These are phyloP conservation scores for Pseudogymnoascus sp. DNA, from an alignment of 2,329 filamentous ascomycete species.

Conservation along the genomic window DNA sequence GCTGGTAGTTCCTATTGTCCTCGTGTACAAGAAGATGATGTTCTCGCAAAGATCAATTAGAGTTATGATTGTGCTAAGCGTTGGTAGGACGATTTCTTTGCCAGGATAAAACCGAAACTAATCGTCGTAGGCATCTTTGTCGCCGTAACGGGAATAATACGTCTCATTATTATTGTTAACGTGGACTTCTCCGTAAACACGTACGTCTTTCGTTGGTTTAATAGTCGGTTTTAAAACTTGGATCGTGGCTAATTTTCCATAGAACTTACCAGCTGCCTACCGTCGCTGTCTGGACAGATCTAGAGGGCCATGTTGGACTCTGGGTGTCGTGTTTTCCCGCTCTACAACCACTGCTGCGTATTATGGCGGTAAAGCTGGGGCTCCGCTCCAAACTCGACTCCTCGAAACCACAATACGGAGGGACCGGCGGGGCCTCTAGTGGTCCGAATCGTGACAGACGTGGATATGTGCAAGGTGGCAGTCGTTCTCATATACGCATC, in stretches of 20 bases:
- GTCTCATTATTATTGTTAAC: constrained; percentile 32
- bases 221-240: background rate
- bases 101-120: constrained; percentile 2
- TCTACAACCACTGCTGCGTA: constrained; percentile 34
- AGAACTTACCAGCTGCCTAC: constrained; percentile 33
- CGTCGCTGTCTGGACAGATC: constrained; percentile 35
- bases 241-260: background rate
- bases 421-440: background rate
- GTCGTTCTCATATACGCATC: background rate
- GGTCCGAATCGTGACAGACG: background rate
- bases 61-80: constrained; percentile 32
- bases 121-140: constrained; percentile 29
- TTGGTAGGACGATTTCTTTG: constrained; percentile 16
- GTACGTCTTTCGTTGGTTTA: constrained; percentile 23
- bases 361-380: constrained; percentile 18
- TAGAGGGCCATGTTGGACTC: constrained; percentile 38
- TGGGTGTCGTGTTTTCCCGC: constrained; percentile 38
- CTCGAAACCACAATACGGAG: background rate
- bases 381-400: constrained; percentile 4
- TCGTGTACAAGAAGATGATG: constrained; percentile 33
- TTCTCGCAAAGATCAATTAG: constrained; percentile 30
- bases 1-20: constrained; percentile 33
- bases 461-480: background rate
- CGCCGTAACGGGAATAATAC: constrained; percentile 33
- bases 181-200: constrained; percentile 28